Evolutionary conservation across 345 rosid genomes (phyloP).

Genomic region (Gossypium sturtianum): DNA sequence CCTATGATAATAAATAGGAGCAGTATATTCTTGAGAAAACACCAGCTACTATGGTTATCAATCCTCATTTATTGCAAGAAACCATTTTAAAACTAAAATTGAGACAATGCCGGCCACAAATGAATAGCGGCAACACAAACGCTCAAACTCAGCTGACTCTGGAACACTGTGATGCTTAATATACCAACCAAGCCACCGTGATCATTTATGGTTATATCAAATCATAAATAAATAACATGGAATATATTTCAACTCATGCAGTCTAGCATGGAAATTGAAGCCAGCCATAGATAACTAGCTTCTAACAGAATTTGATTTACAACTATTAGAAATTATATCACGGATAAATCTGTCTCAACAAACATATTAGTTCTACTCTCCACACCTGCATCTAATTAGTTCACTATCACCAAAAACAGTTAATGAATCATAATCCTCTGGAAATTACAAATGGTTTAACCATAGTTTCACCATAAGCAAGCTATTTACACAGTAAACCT

Average conservation of each 20-base stretch:
- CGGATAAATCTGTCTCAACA: background rate
- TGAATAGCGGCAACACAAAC: background rate
- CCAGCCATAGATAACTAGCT: background rate
- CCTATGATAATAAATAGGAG: background rate
- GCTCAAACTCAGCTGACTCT: background rate
- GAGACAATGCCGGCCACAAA: background rate
- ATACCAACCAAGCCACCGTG: background rate
- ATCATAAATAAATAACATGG: too few species aligned
- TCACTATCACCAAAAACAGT: background rate
- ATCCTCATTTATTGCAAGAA: background rate
- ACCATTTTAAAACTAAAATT: background rate
- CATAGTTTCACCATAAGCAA: background rate
- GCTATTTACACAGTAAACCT: background rate
- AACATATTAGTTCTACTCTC: background rate
- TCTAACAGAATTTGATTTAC: background rate
- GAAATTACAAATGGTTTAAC: background rate
- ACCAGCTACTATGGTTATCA: background rate
- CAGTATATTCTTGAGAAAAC: background rate
- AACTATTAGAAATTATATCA: background rate
- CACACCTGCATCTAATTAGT: background rate
- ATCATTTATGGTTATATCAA: background rate
- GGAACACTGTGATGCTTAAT: background rate
- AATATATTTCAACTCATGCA: too few species aligned
- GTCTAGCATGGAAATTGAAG: background rate
- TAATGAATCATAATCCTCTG: background rate